A percentile compares a stretch with the other conserved stretches of the same genome.
Conservation (phyloP, 192 early-diverging fungal species). For the Gonapodya sp. region DNA sequence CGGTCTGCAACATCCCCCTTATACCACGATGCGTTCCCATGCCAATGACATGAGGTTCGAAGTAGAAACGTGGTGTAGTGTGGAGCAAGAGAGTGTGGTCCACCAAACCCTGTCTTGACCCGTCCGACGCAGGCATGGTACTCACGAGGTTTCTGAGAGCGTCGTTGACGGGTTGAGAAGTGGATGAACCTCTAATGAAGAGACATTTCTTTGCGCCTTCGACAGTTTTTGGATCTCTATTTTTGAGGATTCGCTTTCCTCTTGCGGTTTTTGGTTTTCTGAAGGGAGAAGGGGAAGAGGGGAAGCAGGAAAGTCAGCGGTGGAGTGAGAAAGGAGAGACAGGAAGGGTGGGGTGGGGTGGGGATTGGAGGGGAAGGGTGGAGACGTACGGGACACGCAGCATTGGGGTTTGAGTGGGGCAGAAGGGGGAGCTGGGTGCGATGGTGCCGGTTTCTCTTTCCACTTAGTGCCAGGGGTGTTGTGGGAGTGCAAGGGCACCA, state of each 20-base stretch:
- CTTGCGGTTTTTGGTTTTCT: constrained; percentile 86
- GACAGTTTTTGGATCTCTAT: constrained; percentile 78
- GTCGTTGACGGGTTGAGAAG: constrained; percentile 72
- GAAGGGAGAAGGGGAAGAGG: too few species aligned
- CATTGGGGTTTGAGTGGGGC: neutral
- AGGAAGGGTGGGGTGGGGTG: neutral
- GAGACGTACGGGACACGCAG: neutral
- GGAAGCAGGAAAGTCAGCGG: neutral
- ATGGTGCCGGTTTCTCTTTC: neutral
- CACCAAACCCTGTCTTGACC: too few species aligned
- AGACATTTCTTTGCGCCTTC: constrained; percentile 89
- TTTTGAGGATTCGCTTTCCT: constrained; percentile 71
- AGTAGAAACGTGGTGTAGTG: neutral
- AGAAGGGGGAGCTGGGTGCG: neutral
- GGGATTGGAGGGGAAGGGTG: neutral
- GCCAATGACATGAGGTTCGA: neutral
- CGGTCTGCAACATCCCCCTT: too few species aligned
- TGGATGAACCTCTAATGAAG: constrained; percentile 76
- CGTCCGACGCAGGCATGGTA: too few species aligned
- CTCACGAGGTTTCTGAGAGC: constrained; percentile 82
- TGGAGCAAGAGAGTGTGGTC: too few species aligned
- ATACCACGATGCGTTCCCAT: too few species aligned
- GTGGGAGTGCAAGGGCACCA: too few species aligned
- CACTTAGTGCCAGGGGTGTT: neutral
- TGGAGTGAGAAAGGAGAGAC: neutral